Base-by-base conservation (phyloP, 2,329 filamentous ascomycete genomes). In the Neospermospora avenae region DNA sequence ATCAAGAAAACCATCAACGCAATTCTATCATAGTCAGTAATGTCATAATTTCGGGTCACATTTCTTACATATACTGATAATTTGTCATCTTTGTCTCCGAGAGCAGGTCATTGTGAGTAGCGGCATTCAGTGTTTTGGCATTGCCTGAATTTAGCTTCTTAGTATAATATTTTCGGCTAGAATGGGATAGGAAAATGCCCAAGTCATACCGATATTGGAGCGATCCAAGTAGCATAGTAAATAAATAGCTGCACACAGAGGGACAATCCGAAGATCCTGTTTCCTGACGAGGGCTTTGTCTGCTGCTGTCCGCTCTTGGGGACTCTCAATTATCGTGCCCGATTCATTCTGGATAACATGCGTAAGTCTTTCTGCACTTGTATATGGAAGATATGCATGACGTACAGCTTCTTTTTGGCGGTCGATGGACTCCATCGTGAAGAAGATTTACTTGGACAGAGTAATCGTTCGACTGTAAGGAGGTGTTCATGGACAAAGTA, bases 191-290 rank as follows among this genome's bases (percentile, higher is more conserved):
- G 14, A 31, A 49, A 31, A 25, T 22, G 18, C 1, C 18, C 20
- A 20, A 6, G 8, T 46, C 67, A 49, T 59, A 77, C 85, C 85
- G 59, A 90, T 89, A 72, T 89, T 90, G 58, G 84, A 81, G 45
- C 84, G 78, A 72, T 89, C 86, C 24, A 89, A 79, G 70, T 86
- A 89, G 73, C 84, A 87, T 22, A 89, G 78, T 48, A 89, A 78
- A 71, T 88, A 90, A 54, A 89, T 86, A 55, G 73, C 75, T 6
- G 84, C 82, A n/a, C 79, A 83, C 14, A 89, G 74, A 1, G 87
- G 86, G 14, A 89, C 75, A 59, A 89, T 86, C 57, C 82, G 79
- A 18, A 82, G 61, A 70, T 89, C 87, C 67, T 88, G 84, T 67
- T 83, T 85, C 73, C 80, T 75, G 24, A 84, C 63, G 6, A 84